A percentile compares a stretch with the other conserved stretches of the same genome.
Conservation (phyloP, 2,329 filamentous ascomycete species). For the Hypoxylon rubiginosum region DNA sequence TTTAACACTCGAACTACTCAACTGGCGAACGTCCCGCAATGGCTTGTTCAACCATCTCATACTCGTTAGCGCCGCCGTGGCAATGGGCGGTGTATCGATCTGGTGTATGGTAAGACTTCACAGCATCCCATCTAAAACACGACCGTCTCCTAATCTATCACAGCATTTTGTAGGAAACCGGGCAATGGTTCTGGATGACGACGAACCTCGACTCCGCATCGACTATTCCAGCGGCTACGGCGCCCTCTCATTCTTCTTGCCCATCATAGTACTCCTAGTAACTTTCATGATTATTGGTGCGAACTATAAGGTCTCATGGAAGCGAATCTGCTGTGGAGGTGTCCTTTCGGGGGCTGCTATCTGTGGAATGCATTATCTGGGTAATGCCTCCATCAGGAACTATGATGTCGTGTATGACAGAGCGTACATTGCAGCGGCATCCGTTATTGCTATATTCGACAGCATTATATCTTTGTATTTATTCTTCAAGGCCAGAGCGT, state of each 20-base stretch:
- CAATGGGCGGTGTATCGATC: slow-evolving; percentile 81
- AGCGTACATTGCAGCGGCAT: slow-evolving; percentile 75
- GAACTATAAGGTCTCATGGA: slow-evolving; percentile 68
- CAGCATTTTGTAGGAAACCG: slow-evolving; percentile 88
- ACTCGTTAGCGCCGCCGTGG: slow-evolving; percentile 73
- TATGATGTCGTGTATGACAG: slow-evolving; percentile 75
- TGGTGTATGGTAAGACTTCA: slow-evolving; percentile 73
- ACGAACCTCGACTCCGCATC: slow-evolving; percentile 74
- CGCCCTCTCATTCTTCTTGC: slow-evolving; percentile 82
- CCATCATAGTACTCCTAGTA: slow-evolving; percentile 78
- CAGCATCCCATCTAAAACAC: slow-evolving; percentile 1
- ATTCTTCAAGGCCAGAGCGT: slow-evolving; percentile 82
- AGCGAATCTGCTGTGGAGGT: slow-evolving; percentile 73
- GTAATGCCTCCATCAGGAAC: slow-evolving; percentile 85
- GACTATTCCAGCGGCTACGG: slow-evolving; percentile 80
- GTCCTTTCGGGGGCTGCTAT: slow-evolving; percentile 79
- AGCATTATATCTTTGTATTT: slow-evolving; percentile 77
- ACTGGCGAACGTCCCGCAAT: slow-evolving; percentile 77
- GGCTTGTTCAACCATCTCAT: slow-evolving; percentile 78
- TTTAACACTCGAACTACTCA: slow-evolving; percentile 85
- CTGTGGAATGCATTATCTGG: slow-evolving; percentile 89
- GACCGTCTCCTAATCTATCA: slow-evolving; percentile 57
- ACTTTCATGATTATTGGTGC: slow-evolving; percentile 79
- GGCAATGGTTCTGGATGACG: slow-evolving; percentile 78
- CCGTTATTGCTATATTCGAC: slow-evolving; percentile 78